Evolutionary conservation across 2,329 filamentous ascomycete genomes (phyloP).

Genomic region (Helicocarpus griseus): DNA sequence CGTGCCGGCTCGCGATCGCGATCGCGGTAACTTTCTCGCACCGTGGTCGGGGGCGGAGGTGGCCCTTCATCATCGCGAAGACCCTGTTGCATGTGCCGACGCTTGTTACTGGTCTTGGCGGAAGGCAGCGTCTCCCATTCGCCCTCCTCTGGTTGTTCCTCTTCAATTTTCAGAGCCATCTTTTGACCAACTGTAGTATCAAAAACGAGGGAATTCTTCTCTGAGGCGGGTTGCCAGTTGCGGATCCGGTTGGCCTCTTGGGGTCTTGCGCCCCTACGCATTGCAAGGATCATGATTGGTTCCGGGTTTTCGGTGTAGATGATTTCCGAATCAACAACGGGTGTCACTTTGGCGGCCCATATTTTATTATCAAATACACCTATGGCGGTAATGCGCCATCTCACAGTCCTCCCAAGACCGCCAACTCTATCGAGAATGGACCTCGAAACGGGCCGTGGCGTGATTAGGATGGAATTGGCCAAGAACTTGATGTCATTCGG

Average conservation of each 20-base stretch:
- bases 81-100: conserved; percentile 40
- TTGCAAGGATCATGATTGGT: conserved; percentile 73
- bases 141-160: conserved; percentile 52
- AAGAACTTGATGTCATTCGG: conserved; percentile 65
- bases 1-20: conserved; percentile 18
- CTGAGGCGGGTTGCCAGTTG: conserved; percentile 68
- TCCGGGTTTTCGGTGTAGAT: conserved; percentile 71
- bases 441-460: conserved; percentile 61
- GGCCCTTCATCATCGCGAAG: conserved; percentile 42
- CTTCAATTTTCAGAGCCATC: conserved; percentile 68
- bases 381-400: conserved; percentile 72
- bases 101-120: conserved; percentile 49
- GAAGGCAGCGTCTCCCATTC: conserved; percentile 55
- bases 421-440: conserved; percentile 74
- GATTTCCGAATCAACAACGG: conserved; percentile 56
- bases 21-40: conserved; percentile 16
- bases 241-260: conserved; percentile 73
- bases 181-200: conserved; percentile 83
- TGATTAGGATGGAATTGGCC: conserved; percentile 86
- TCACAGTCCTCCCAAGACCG: conserved; percentile 72
- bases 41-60: conserved; percentile 24
- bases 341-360: conserved; percentile 75
- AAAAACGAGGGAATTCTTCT: conserved; percentile 63
- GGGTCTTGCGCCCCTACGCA: conserved; percentile 64
- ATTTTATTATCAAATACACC: conserved; percentile 68